phyloP scores from a whole-genome alignment of 345 rosid genomes.

The Pistacia atlantica region DNA sequence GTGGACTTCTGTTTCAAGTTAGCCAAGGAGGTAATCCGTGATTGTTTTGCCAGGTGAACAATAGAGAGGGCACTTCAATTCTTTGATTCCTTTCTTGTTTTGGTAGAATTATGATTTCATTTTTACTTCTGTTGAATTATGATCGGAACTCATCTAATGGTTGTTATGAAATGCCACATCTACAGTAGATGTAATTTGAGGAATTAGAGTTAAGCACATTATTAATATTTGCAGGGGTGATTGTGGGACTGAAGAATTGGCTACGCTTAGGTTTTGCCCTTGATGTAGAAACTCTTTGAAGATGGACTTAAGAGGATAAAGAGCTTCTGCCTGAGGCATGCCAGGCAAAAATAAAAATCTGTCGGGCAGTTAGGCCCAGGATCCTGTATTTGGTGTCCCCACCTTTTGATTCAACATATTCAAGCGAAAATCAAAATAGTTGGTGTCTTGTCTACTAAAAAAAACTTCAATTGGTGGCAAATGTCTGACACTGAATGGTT shows the following conservation, averaged over 20 bases:
- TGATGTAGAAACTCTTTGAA: conserved; percentile 36
- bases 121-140: no score
- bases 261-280: conserved; percentile 44
- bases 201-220: not conserved
- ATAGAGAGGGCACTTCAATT: not conserved
- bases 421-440: no score
- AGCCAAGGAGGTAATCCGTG: conserved; percentile 57
- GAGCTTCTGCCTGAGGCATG: conserved; percentile 46
- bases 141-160: no score
- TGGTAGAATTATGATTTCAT: no score
- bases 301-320: conserved; percentile 47
- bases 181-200: no score
- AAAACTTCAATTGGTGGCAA: no score
- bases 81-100: no score
- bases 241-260: conserved; percentile 53
- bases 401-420: no score
- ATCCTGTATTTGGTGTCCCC: no score
- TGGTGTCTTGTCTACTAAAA: no score
- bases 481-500: no score
- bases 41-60: conserved; percentile 51
- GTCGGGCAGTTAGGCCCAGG: not conserved
- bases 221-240: conserved; percentile 28
- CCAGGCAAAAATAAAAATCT: conserved; percentile 22
- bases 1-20: conserved; percentile 68
- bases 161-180: no score